phyloP scores from a whole-genome alignment of 148 eudicot genomes.

The Fallopia convolvulus region DNA sequence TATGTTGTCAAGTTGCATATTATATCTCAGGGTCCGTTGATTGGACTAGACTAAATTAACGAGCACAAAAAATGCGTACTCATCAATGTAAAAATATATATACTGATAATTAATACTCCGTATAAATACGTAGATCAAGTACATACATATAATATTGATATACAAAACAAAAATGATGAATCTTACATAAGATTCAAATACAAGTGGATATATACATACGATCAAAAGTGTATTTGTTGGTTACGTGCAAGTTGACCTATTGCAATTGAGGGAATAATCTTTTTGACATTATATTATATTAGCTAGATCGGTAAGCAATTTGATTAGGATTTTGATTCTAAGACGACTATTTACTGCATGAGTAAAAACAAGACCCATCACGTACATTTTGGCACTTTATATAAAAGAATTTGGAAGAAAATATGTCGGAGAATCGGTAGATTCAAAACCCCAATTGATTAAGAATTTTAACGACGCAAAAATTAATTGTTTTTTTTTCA shows the following conservation, averaged over 20 bases:
- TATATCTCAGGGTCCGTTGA: too few relatives aligned
- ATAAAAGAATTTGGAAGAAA: not conserved
- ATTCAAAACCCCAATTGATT: not conserved
- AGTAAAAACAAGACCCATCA: not conserved
- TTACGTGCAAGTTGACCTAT: not conserved
- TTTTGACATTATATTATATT: not conserved
- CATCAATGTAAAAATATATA: too few relatives aligned
- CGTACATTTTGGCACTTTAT: not conserved
- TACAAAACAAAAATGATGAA: not conserved
- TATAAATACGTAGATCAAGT: not conserved
- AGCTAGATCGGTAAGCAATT: not conserved
- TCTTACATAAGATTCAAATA: too few relatives aligned
- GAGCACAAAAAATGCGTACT: too few relatives aligned
- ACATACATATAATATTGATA: not conserved
- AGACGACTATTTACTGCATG: not conserved
- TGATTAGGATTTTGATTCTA: slow-evolving; percentile 3
- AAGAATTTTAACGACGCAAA: not conserved
- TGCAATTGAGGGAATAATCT: not conserved
- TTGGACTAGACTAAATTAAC: too few relatives aligned
- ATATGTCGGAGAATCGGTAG: not conserved
- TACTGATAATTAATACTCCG: too few relatives aligned
- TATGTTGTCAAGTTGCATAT: not conserved
- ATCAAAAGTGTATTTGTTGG: not conserved
- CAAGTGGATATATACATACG: not conserved
- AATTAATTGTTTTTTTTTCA: not conserved